phyloP scores from a whole-genome alignment of 768 basidiomycete species.

The Suillus subluteus region DNA sequence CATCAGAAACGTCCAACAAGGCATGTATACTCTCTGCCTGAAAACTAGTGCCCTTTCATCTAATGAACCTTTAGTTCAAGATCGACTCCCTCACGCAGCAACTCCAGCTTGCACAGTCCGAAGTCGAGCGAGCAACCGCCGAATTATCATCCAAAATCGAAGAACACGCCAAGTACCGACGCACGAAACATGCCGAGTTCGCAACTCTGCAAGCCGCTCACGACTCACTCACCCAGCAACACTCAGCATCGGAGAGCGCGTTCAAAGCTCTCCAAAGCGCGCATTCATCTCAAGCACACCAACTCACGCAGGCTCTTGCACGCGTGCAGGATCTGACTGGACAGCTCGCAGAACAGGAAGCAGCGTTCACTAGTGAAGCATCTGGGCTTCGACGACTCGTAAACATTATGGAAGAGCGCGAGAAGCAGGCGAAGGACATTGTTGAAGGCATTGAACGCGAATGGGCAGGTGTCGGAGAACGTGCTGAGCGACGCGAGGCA shows the following conservation, averaged over 20 bases:
- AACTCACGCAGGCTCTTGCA: slow-evolving; percentile 76
- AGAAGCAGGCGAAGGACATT: slow-evolving; percentile 80
- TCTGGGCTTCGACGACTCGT: slow-evolving; percentile 75
- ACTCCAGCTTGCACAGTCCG: slow-evolving; percentile 73
- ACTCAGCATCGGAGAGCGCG: slow-evolving; percentile 65
- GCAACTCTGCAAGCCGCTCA: slow-evolving; percentile 75
- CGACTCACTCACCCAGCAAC: slow-evolving; percentile 71
- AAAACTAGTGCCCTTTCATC: background rate
- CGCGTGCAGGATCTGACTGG: slow-evolving; percentile 76
- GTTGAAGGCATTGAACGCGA: slow-evolving; percentile 84
- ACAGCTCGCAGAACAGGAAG: slow-evolving; percentile 84
- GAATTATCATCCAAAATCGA: slow-evolving; percentile 78
- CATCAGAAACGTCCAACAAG: slow-evolving; percentile 77
- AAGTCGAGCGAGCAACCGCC: slow-evolving; percentile 69
- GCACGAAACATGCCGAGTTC: slow-evolving; percentile 79
- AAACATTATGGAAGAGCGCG: slow-evolving; percentile 84
- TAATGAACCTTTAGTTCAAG: slow-evolving; percentile 65
- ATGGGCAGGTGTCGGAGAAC: slow-evolving; percentile 74
- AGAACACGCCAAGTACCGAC: slow-evolving; percentile 82
- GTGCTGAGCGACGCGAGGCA: slow-evolving; percentile 68
- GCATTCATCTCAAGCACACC: slow-evolving; percentile 70
- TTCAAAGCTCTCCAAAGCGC: slow-evolving; percentile 76
- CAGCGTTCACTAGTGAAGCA: slow-evolving; percentile 78
- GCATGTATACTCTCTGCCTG: slow-evolving; percentile 38
- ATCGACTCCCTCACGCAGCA: slow-evolving; percentile 84